Evolutionary conservation across 176 grass and related monocot species (phyloP), one percentile per base, ranked within the genome.

Genomic region (Aegilops bicornis): DNA sequence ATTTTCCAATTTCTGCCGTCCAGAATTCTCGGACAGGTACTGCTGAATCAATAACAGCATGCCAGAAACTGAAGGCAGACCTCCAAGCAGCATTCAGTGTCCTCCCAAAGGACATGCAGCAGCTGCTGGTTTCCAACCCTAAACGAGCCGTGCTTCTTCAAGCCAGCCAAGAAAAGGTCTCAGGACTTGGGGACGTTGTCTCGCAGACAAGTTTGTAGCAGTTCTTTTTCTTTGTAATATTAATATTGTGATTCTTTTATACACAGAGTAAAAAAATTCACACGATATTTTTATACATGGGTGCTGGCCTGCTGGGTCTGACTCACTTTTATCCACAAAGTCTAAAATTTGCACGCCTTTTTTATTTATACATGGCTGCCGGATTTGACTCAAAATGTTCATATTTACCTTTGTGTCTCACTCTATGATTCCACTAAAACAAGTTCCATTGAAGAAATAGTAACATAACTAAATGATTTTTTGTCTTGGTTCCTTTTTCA

Each of bases 71-170:
- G 70, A 94, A 99, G 79, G 58, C 30, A 79, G 89, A 91, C 31
- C 90, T 99, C 35, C 88, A 82, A 87, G 30, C 54, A 50, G 94
- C 93, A 73, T 99, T 92, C 76, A 69, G 69, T 83, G 90, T 91
- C 68, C 97, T 99, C 58, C 94, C 97, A 19, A 94, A 96, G 82
- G 97, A 99, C 83, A 90, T 91, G 81, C 97, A 99, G 83, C 94
- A 94, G 56, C 87, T 96, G 48, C 61, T 99, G 45, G 86, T 99
- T 54, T 99, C 92, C 33, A 96, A 94, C 83, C 90, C 97, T 70
- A 90, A 94, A 91, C 92, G 92, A 82, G 87, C 92, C 64, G 72
- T 87, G 81, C 94, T 98, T 69, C 88, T 98, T 80, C 83, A 93
- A 90, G 69, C 31, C 43, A 90, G 72, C 81, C 66, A 86, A 69